Percentiles rank a stretch among this genome's conserved stretches.
Evolutionary conservation across 2,329 filamentous ascomycete species (phyloP).

Genomic region (Colletotrichum spaethianum): DNA sequence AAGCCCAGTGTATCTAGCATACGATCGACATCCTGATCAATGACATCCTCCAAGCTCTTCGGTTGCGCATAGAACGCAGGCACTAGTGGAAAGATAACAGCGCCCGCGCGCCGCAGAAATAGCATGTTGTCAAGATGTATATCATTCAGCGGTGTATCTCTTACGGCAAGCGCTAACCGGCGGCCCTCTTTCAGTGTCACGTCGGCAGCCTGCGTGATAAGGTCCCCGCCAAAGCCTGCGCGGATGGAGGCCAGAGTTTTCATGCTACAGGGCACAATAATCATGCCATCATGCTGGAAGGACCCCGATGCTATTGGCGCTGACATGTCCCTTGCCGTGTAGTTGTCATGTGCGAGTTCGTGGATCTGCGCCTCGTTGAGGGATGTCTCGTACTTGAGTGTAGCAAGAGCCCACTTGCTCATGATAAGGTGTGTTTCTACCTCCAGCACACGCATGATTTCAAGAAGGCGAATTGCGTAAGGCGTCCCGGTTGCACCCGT

Average conservation of each 20-base stretch:
- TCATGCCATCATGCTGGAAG: conserved; percentile 61
- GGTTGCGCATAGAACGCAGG: conserved; percentile 60
- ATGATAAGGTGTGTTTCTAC: conserved; percentile 64
- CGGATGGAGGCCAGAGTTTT: conserved; percentile 61
- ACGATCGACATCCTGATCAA: conserved; percentile 61
- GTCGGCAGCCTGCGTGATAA: conserved; percentile 61
- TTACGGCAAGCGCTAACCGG: conserved; percentile 54
- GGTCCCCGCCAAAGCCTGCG: conserved; percentile 58
- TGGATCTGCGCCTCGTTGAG: conserved; percentile 7
- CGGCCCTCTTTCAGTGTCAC: conserved; percentile 62
- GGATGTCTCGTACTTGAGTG: conserved; percentile 59
- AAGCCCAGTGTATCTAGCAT: conserved; percentile 62
- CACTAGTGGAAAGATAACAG: conserved; percentile 61
- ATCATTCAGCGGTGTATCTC: conserved; percentile 63
- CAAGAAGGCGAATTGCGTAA: conserved; percentile 58
- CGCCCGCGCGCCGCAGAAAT: conserved; percentile 52
- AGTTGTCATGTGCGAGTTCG: conserved; percentile 15
- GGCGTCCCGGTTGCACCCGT: conserved; percentile 65
- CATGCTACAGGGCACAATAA: conserved; percentile 63
- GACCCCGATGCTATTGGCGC: conserved; percentile 61
- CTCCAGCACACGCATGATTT: conserved; percentile 56
- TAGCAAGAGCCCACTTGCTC: conserved; percentile 63
- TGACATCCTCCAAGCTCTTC: conserved; percentile 55
- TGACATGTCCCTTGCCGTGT: conserved; percentile 57
- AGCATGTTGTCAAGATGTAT: conserved; percentile 64